These are phyloP conservation scores for Silene latifolia DNA, from an alignment of 148 eudicot species.

Conservation along the genomic window DNA sequence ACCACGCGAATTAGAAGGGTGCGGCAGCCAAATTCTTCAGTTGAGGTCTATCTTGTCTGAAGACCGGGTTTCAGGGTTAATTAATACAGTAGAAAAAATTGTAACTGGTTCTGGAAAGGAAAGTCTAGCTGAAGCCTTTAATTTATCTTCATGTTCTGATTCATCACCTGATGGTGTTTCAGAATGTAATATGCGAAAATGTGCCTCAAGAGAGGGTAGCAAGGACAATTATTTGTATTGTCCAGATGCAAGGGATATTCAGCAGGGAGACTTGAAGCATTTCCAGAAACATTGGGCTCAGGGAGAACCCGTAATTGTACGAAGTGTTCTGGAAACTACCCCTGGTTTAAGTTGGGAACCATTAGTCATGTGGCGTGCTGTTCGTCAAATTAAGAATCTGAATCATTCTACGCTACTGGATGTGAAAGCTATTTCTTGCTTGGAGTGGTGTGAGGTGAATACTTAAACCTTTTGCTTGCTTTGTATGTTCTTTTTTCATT, in stretches of 20 bases:
- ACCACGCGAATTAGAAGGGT: slow-evolving; percentile 35
- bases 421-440: slow-evolving; percentile 53
- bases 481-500: background rate
- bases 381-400: slow-evolving; percentile 38
- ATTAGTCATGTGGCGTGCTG: slow-evolving; percentile 79
- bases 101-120: background rate
- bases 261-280: slow-evolving; percentile 37
- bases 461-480: background rate
- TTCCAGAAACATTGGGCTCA: slow-evolving; percentile 61
- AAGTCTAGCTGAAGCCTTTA: slow-evolving; percentile 11
- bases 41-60: slow-evolving; percentile 33
- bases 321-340: slow-evolving; percentile 44
- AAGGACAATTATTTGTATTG: slow-evolving; percentile 48
- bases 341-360: slow-evolving; percentile 73
- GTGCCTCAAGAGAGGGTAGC: slow-evolving; percentile 38
- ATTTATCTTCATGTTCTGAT: slow-evolving; percentile 30
- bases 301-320: slow-evolving; percentile 56
- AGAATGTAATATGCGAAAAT: slow-evolving; percentile 27
- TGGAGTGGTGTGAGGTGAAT: slow-evolving; percentile 62
- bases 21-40: slow-evolving; percentile 39
- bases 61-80: slow-evolving; percentile 38
- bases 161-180: slow-evolving; percentile 9
- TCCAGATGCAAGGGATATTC: slow-evolving; percentile 44
- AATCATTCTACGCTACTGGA: slow-evolving; percentile 24
- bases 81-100: slow-evolving; percentile 40